These are phyloP conservation scores for Fusarium sp. DNA, from an alignment of 2,329 filamentous ascomycete species.

Conservation along the genomic window DNA sequence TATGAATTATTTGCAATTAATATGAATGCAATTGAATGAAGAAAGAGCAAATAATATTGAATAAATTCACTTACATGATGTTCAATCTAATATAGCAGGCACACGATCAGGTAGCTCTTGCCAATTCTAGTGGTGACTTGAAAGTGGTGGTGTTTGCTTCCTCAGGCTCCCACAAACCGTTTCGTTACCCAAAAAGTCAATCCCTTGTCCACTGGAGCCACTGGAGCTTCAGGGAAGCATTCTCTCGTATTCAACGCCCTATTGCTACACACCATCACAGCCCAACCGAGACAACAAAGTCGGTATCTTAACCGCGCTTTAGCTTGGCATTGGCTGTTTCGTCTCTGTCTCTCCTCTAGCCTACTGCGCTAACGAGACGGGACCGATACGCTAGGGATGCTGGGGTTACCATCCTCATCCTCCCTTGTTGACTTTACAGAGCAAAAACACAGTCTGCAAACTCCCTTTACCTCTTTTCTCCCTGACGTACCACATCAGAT, in stretches of 20 bases:
- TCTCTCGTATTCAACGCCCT: conserved; percentile 44
- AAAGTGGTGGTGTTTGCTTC: conserved; percentile 6
- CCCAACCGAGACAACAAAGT: conserved; percentile 22
- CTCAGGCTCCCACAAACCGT: conserved; percentile 27
- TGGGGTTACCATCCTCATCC: not conserved
- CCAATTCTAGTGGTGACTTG: not conserved
- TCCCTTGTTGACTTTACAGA: conserved; percentile 15
- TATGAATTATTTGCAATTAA: not conserved
- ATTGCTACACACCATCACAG: conserved; percentile 28
- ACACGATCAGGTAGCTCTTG: not conserved
- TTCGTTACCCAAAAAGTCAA: conserved; percentile 26
- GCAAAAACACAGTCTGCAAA: not conserved
- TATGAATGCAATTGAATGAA: not conserved
- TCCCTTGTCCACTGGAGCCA: conserved; percentile 1
- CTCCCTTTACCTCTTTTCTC: conserved; percentile 2
- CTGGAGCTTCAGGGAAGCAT: conserved; percentile 26
- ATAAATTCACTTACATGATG: not conserved
- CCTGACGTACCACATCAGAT: not conserved
- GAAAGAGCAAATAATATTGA: not conserved
- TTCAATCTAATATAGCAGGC: not conserved
- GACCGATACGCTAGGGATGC: conserved; percentile 31
- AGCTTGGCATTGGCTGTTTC: conserved; percentile 30
- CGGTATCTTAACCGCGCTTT: conserved; percentile 18
- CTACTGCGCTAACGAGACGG: conserved; percentile 32
- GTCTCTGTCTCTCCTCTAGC: conserved; percentile 2